Conservation (phyloP, 768 basidiomycete genomes). For the Pleurotus cornucopiae region DNA sequence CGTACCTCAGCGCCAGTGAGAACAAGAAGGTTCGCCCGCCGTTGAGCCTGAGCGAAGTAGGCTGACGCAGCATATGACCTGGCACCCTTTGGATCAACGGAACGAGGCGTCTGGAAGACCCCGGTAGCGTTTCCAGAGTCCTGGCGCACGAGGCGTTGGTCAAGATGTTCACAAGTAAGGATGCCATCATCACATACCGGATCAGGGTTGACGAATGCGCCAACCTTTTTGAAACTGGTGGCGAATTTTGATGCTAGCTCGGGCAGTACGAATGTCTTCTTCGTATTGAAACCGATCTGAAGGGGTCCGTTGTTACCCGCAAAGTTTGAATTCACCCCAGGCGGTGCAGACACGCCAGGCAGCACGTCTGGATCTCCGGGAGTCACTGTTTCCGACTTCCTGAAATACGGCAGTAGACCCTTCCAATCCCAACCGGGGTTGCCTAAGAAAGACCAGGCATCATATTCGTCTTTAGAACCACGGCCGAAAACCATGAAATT, state of each 20-base stretch:
- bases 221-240: background rate
- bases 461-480: conserved; percentile 13
- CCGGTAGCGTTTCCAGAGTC: conserved; percentile 4
- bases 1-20: conserved; percentile 20
- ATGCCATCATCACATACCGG: background rate
- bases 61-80: conserved; percentile 21
- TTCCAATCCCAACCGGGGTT: conserved; percentile 11
- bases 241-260: too few relatives aligned
- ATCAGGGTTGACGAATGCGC: background rate
- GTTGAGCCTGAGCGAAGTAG: conserved; percentile 23
- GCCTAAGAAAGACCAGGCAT: conserved; percentile 10
- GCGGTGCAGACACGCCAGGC: too few relatives aligned
- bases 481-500: conserved; percentile 13
- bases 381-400: conserved; percentile 5
- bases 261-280: too few relatives aligned
- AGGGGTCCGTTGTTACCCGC: too few relatives aligned
- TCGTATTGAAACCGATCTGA: too few relatives aligned
- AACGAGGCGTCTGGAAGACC: conserved; percentile 2
- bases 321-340: too few relatives aligned
- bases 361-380: background rate
- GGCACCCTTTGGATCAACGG: conserved; percentile 20
- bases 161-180: background rate
- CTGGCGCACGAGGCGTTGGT: background rate
- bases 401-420: conserved; percentile 5
- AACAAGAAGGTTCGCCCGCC: conserved; percentile 22